These are phyloP conservation scores for Phytophthora hibernalis DNA, from an alignment of 352 stramenopile genomes.

Conservation along the genomic window DNA sequence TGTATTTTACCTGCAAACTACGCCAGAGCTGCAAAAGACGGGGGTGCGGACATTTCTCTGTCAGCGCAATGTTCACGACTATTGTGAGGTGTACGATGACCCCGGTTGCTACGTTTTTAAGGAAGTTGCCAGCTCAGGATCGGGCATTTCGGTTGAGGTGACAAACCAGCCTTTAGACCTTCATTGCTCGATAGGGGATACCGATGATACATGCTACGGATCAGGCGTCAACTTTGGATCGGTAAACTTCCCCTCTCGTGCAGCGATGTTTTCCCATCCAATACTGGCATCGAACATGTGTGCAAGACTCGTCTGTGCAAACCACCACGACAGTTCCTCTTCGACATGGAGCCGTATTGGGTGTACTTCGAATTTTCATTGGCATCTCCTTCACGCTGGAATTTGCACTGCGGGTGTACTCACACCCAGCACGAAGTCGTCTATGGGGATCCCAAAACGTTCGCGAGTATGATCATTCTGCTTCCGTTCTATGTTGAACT, in stretches of 20 bases:
- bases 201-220: slow-evolving; percentile 34
- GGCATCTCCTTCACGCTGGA: slow-evolving; percentile 53
- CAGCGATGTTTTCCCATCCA: slow-evolving; percentile 28
- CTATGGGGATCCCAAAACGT: slow-evolving; percentile 35
- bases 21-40: slow-evolving; percentile 56
- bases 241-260: slow-evolving; percentile 31
- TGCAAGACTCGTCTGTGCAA: slow-evolving; percentile 60
- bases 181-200: slow-evolving; percentile 29
- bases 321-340: slow-evolving; percentile 35
- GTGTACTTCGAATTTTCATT: slow-evolving; percentile 60
- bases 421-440: slow-evolving; percentile 34
- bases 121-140: slow-evolving; percentile 11
- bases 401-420: slow-evolving; percentile 36
- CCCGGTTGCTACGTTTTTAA: slow-evolving; percentile 50
- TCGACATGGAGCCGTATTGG: slow-evolving; percentile 63
- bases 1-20: slow-evolving; percentile 67
- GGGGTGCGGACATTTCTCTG: slow-evolving; percentile 48
- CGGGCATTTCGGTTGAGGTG: slow-evolving; percentile 10
- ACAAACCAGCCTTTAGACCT: slow-evolving; percentile 38
- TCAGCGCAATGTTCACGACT: slow-evolving; percentile 47
- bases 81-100: slow-evolving; percentile 39
- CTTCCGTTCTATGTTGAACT: slow-evolving; percentile 49
- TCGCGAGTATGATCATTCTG: slow-evolving; percentile 37
- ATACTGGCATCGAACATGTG: slow-evolving; percentile 25
- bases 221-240: slow-evolving; percentile 48